Percentiles rank a stretch among this genome's conserved stretches.
Evolutionary conservation across 2,329 filamentous ascomycete genomes (phyloP).

Genomic region (Lecanicillium sp.): DNA sequence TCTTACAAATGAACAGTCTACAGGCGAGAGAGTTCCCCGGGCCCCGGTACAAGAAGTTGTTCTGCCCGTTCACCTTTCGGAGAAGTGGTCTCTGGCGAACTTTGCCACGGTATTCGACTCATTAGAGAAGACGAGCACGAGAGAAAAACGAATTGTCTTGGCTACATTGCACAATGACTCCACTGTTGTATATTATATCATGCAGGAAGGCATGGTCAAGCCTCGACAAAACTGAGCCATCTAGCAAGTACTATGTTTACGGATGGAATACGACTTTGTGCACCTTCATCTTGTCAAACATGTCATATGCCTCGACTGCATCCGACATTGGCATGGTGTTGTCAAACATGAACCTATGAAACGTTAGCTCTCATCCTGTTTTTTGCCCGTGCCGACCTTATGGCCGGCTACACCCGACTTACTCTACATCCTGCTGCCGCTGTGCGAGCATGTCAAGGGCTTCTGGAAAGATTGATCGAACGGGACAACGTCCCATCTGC

Average conservation of each 20-base stretch:
- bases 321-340: slow-evolving; percentile 62
- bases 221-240: slow-evolving; percentile 64
- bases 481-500: slow-evolving; percentile 71
- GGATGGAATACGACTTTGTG: slow-evolving; percentile 65
- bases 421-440: slow-evolving; percentile 60
- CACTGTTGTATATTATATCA: slow-evolving; percentile 75
- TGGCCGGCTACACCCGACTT: too few relatives aligned
- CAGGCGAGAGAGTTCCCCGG: slow-evolving; percentile 35
- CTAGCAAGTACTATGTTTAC: slow-evolving; percentile 13
- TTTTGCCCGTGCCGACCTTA: too few relatives aligned
- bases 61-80: slow-evolving; percentile 61
- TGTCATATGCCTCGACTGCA: slow-evolving; percentile 59
- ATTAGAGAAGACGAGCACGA: slow-evolving; percentile 36
- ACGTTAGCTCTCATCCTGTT: too few relatives aligned
- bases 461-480: slow-evolving; percentile 59
- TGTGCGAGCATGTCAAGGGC: slow-evolving; percentile 56
- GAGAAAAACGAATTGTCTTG: slow-evolving; percentile 62
- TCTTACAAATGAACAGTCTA: slow-evolving; percentile 49
- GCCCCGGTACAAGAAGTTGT: slow-evolving; percentile 65
- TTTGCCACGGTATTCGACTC: slow-evolving; percentile 66
- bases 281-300: slow-evolving; percentile 65
- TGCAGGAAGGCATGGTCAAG: slow-evolving; percentile 82
- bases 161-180: slow-evolving; percentile 72
- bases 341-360: slow-evolving; percentile 63
- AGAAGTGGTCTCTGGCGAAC: slow-evolving; percentile 60